Conservation (phyloP, 441 rosid genomes). For the Syzygium malaccense region DNA sequence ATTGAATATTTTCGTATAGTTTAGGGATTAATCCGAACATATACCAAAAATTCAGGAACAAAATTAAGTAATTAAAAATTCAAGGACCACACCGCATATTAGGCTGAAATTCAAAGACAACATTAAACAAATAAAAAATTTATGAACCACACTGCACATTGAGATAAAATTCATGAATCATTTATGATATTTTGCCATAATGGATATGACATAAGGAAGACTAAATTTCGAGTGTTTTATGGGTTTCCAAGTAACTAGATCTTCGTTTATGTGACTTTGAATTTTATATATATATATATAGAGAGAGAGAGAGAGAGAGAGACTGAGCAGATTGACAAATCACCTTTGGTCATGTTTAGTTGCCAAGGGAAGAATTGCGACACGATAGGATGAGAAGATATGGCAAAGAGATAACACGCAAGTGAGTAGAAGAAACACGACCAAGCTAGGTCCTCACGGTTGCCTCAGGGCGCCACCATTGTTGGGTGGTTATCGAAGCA, state of each 20-base stretch:
- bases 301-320: too few species aligned
- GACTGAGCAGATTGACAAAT: neutral
- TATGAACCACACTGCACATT: too few species aligned
- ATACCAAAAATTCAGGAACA: too few species aligned
- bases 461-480: neutral
- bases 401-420: neutral
- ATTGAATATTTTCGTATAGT: too few species aligned
- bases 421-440: neutral
- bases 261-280: neutral
- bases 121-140: too few species aligned
- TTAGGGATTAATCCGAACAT: too few species aligned
- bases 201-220: neutral
- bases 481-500: neutral
- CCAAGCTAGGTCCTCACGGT: rapidly evolving
- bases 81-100: too few species aligned
- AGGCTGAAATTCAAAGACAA: too few species aligned
- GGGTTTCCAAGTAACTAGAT: neutral
- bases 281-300: neutral
- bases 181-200: neutral
- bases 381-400: neutral
- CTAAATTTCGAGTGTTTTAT: neutral
- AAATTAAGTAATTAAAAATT: too few species aligned
- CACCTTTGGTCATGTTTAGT: neutral
- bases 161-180: too few species aligned
- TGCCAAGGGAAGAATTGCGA: neutral